Percentiles rank a stretch among this genome's conserved stretches.
These are phyloP conservation scores for Bisporella sp. DNA, from an alignment of 2,329 filamentous ascomycete genomes.

Conservation along the genomic window DNA sequence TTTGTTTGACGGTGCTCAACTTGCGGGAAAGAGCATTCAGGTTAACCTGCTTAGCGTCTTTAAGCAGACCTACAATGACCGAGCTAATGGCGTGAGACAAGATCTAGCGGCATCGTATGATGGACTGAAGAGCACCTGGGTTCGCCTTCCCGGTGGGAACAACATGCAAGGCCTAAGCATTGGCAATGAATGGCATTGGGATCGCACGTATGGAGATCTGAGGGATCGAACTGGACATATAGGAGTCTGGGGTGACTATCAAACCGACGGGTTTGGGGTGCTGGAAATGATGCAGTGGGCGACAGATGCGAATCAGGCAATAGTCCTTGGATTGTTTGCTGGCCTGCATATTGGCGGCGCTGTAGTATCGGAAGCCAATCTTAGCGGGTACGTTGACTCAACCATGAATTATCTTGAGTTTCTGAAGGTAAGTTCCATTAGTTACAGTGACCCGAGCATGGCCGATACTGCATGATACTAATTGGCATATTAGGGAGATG, in stretches of 20 bases:
- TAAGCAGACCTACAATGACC: slow-evolving; percentile 51
- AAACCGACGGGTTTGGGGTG: background rate
- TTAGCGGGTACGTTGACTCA: background rate
- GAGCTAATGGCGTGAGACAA: slow-evolving; percentile 47
- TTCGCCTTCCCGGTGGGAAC: slow-evolving; percentile 60
- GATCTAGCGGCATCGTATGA: slow-evolving; percentile 48
- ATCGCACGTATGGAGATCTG: slow-evolving; percentile 33
- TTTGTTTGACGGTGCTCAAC: slow-evolving; percentile 40
- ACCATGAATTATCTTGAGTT: background rate
- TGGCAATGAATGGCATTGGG: slow-evolving; percentile 27
- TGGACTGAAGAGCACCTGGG: slow-evolving; percentile 46
- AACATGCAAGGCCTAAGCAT: slow-evolving; percentile 43
- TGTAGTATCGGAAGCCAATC: background rate
- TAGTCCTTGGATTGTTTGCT: background rate
- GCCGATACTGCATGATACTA: no score
- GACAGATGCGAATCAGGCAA: background rate
- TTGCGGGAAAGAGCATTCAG: slow-evolving; percentile 32
- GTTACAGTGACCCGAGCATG: no score
- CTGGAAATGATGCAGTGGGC: background rate
- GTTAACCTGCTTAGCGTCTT: slow-evolving; percentile 55
- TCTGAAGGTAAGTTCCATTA: background rate
- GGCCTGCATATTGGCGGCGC: background rate
- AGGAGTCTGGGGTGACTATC: slow-evolving; percentile 37
- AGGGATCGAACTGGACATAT: slow-evolving; percentile 26
- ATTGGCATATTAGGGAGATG: no score